A percentile compares a stretch with the other conserved stretches of the same genome.
phyloP scores from a whole-genome alignment of 371 early-diverging fungal genomes.

The Rhizomucor pusillus region DNA sequence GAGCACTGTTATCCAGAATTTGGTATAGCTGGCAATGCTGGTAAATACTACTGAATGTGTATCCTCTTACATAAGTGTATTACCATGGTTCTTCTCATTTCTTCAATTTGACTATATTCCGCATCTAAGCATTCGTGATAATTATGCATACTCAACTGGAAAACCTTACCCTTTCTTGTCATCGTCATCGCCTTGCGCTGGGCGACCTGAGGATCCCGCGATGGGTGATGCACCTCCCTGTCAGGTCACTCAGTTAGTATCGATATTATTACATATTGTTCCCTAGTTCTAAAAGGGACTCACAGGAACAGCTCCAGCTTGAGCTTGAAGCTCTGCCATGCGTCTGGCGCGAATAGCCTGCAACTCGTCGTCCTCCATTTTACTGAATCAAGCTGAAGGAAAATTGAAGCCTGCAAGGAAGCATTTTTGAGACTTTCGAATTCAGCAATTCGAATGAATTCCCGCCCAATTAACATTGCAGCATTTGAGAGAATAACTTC shows the following conservation, averaged over 20 bases:
- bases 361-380: constrained; percentile 86
- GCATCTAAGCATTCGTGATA: constrained; percentile 6
- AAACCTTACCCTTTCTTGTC: constrained; percentile 41
- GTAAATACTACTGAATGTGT: background rate
- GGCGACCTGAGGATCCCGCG: constrained; percentile 11
- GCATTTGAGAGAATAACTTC: no score
- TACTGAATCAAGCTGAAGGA: constrained; percentile 3
- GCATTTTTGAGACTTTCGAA: no score
- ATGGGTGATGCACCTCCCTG: constrained; percentile 13
- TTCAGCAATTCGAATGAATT: no score
- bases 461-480: no score
- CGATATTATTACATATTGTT: no score
- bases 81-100: constrained; percentile 82
- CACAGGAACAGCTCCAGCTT: constrained; percentile 8
- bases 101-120: constrained; percentile 68
- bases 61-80: background rate
- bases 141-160: constrained; percentile 44
- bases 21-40: constrained; percentile 58
- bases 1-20: constrained; percentile 82
- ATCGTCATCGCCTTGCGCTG: constrained; percentile 33
- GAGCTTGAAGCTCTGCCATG: constrained; percentile 64
- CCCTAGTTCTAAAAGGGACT: background rate
- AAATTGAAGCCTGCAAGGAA: background rate
- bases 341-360: constrained; percentile 81
- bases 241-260: background rate